Evolutionary conservation across 108 stramenopile species (phyloP).

Genomic region (Nitzschia sp.): DNA sequence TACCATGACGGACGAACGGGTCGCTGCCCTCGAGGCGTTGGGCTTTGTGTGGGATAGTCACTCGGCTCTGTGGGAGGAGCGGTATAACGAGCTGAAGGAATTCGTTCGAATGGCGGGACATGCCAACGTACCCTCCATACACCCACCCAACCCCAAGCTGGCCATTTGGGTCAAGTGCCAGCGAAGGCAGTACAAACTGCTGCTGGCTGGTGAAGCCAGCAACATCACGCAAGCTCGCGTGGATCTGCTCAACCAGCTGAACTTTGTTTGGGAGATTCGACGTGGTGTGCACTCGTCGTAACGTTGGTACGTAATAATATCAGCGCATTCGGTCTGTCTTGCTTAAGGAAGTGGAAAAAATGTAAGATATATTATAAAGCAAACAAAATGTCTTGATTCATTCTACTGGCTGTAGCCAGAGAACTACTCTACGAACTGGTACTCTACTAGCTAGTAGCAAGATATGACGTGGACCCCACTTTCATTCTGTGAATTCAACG

Average conservation of each 20-base stretch:
- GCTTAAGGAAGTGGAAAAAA: too few relatives aligned
- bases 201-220: constrained; percentile 22
- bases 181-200: constrained; percentile 45
- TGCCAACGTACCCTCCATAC: constrained; percentile 21
- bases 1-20: constrained; percentile 48
- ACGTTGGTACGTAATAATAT: too few relatives aligned
- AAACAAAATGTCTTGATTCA: too few relatives aligned
- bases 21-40: constrained; percentile 30
- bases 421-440: too few relatives aligned
- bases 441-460: too few relatives aligned
- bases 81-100: constrained; percentile 31
- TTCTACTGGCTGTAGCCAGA: too few relatives aligned
- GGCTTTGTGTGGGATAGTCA: constrained; percentile 53
- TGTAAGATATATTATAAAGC: too few relatives aligned
- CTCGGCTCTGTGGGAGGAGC: constrained; percentile 34
- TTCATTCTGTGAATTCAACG: too few relatives aligned
- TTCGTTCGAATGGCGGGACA: constrained; percentile 30
- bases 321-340: too few relatives aligned
- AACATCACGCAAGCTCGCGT: constrained; percentile 44
- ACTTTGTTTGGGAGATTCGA: constrained; percentile 40
- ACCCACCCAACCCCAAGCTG: constrained; percentile 20
- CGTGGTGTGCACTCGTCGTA: not conserved
- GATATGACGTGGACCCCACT: too few relatives aligned
- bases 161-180: constrained; percentile 28
- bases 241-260: constrained; percentile 30